Evolutionary conservation across 2,329 filamentous ascomycete species (phyloP).

Genomic region (Cladosporium sp.): DNA sequence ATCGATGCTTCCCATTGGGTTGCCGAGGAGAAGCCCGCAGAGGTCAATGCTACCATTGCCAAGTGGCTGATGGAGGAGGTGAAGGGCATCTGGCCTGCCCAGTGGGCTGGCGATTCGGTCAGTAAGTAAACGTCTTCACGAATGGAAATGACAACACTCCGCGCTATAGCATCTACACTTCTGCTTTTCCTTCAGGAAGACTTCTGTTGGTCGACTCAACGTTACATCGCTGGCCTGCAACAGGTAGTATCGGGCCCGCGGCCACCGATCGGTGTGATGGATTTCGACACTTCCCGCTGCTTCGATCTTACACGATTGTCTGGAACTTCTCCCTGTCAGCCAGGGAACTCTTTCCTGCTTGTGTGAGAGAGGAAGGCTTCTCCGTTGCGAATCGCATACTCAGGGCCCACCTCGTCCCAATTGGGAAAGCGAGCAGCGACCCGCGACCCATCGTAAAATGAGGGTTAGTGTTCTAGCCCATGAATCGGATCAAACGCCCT

Average conservation of each 20-base stretch:
- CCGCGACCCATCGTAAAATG: too few species aligned
- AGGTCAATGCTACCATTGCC: constrained; percentile 23
- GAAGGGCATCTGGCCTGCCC: constrained; percentile 20
- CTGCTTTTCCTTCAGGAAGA: too few species aligned
- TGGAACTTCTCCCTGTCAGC: too few species aligned
- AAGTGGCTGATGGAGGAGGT: constrained; percentile 24
- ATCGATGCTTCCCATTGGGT: constrained; percentile 27
- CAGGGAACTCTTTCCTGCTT: neutral
- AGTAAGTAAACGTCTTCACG: too few species aligned
- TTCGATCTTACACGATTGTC: too few species aligned
- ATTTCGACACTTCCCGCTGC: too few species aligned
- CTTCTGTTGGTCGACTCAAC: too few species aligned
- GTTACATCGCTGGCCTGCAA: too few species aligned
- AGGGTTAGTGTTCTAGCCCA: neutral
- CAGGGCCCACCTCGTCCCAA: neutral
- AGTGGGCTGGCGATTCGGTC: constrained; percentile 13
- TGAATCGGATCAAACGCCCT: neutral
- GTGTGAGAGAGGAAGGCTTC: neutral
- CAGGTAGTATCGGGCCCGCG: too few species aligned
- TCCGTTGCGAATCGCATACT: neutral
- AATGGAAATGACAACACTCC: neutral
- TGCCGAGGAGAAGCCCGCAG: constrained; percentile 23
- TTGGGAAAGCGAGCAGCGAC: neutral
- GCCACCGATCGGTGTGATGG: too few species aligned
- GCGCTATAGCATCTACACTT: too few species aligned